Evolutionary conservation across 768 basidiomycete genomes (phyloP).

Genomic region (Postia placenta): DNA sequence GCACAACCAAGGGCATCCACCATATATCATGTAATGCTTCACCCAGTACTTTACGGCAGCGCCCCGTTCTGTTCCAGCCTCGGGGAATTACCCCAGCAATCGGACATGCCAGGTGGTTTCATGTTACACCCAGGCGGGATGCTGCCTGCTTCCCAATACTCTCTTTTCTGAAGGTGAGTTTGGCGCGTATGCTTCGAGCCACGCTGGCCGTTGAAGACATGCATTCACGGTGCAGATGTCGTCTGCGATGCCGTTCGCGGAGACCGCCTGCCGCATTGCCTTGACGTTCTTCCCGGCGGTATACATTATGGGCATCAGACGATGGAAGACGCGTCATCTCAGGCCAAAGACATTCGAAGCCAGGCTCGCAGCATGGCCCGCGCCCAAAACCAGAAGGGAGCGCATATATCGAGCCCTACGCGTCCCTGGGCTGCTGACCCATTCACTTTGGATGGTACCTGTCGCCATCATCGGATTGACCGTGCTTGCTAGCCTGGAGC

Average conservation of each 20-base stretch:
- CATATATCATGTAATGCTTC: no score
- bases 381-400: conserved; percentile 32
- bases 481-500: conserved; percentile 66
- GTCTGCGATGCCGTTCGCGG: conserved; percentile 62
- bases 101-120: not conserved
- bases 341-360: conserved; percentile 46
- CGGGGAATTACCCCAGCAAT: no score
- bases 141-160: conserved; percentile 24
- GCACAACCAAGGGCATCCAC: no score
- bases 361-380: conserved; percentile 43
- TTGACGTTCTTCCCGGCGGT: conserved; percentile 72
- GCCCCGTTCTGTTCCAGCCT: no score
- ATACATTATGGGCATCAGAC: conserved; percentile 49
- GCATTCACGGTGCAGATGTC: conserved; percentile 46
- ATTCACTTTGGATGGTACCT: conserved; percentile 56
- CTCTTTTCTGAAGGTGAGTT: conserved; percentile 61
- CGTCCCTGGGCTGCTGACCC: conserved; percentile 29
- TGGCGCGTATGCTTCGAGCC: conserved; percentile 9
- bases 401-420: not conserved
- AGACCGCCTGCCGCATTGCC: conserved; percentile 63
- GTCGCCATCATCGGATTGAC: conserved; percentile 58
- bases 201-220: conserved; percentile 7
- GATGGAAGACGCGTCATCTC: conserved; percentile 35
- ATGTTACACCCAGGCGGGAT: not conserved
- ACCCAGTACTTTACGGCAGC: no score